phyloP scores from a whole-genome alignment of 2,329 filamentous ascomycete species.

The Penicillium rolfsii region DNA sequence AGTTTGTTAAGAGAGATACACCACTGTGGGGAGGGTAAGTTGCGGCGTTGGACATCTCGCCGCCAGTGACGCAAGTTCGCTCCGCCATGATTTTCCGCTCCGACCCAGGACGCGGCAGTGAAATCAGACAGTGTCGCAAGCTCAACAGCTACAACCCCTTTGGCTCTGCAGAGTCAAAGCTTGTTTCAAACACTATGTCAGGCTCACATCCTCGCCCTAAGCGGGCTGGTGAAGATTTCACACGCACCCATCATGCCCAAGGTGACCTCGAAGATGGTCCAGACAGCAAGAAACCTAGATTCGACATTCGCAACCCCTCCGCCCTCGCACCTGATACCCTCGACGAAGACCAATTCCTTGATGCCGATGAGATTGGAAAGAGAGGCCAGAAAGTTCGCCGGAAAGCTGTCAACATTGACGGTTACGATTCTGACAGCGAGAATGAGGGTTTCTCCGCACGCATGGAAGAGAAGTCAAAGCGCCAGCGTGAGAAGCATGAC shows the following conservation, averaged over 20 bases:
- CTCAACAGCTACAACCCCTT: conserved; percentile 13
- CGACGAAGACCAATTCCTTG: conserved; percentile 75
- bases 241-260: conserved; percentile 71
- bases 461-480: conserved; percentile 62
- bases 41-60: conserved; percentile 23
- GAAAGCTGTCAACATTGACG: conserved; percentile 93
- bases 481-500: conserved; percentile 38
- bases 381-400: conserved; percentile 76
- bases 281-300: conserved; percentile 76
- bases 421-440: conserved; percentile 91
- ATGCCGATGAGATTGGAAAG: conserved; percentile 88
- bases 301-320: conserved; percentile 93
- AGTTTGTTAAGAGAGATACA: neutral
- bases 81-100: conserved; percentile 46
- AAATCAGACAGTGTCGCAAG: conserved; percentile 4
- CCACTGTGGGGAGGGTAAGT: neutral
- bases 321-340: conserved; percentile 81
- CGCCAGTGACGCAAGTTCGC: conserved; percentile 43
- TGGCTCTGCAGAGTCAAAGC: neutral
- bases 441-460: conserved; percentile 85
- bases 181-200: conserved; percentile 49
- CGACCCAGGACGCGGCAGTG: conserved; percentile 36
- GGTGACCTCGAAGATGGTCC: conserved; percentile 48
- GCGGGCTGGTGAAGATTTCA: conserved; percentile 79
- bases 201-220: conserved; percentile 75